Evolutionary conservation across 805 yeast species (phyloP).

Genomic region (Ogataea dorogensis): DNA sequence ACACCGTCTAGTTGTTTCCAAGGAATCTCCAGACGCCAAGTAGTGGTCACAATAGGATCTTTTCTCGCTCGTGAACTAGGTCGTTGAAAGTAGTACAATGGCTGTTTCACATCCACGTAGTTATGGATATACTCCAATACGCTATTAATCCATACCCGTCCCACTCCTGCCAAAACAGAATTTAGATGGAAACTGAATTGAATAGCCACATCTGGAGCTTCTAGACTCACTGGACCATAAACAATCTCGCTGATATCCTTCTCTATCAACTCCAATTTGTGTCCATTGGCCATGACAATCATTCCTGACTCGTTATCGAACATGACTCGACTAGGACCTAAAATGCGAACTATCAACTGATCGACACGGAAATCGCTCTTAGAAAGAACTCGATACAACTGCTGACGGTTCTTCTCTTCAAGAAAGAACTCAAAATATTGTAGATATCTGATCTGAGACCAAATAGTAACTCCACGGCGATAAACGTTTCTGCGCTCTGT

Average conservation of each 20-base stretch:
- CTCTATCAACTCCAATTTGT: not conserved
- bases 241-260: not conserved
- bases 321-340: slow-evolving; percentile 10
- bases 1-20: slow-evolving; percentile 68
- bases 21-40: slow-evolving; percentile 11
- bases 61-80: slow-evolving; percentile 3
- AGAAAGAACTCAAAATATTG: slow-evolving; percentile 42
- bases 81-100: slow-evolving; percentile 5
- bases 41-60: slow-evolving; percentile 1
- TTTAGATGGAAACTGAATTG: slow-evolving; percentile 12
- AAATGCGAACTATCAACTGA: slow-evolving; percentile 9
- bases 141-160: slow-evolving; percentile 19
- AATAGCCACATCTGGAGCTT: slow-evolving; percentile 12
- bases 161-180: slow-evolving; percentile 12
- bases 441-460: slow-evolving; percentile 67
- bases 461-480: slow-evolving; percentile 68
- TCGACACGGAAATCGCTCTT: slow-evolving; percentile 5
- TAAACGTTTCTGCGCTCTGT: slow-evolving; percentile 51
- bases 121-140: slow-evolving; percentile 15
- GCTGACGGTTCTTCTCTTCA: slow-evolving; percentile 8
- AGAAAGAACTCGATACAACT: slow-evolving; percentile 6
- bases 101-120: slow-evolving; percentile 4
- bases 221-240: not conserved
- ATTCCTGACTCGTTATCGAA: slow-evolving; percentile 7
- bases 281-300: slow-evolving; percentile 4